Evolutionary conservation across 345 rosid genomes (phyloP), one percentile per base, ranked within the genome.

Genomic region (Ricinus communis): DNA sequence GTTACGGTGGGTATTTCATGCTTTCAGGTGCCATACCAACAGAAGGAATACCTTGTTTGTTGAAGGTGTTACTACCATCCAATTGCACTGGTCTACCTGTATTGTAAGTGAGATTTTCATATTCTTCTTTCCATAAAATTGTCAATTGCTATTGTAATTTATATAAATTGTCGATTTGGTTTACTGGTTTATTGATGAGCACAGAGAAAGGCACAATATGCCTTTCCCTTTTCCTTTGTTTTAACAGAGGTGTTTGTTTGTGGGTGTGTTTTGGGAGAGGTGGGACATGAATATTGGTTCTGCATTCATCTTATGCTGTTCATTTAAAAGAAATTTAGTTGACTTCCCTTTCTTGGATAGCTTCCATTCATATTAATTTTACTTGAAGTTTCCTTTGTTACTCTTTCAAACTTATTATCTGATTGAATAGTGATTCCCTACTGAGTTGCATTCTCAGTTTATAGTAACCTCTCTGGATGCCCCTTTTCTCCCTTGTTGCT

Each of bases 41-140:
- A 5, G 98, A 94, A 78, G 98, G 98, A 72, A 91, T 94, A 79
- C 98, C 98, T 75, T 91, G 87, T 81, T 81, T 94, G 79, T 83
- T 91, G 83, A 94, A 87, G 87, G 97, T 94, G 68, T 70, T 94
- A 76, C 96, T 94, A 70, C 98, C 98, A 66, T 80, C 88, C 78
- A 90, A 78, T 46, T 94, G 97, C 82, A 80, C 84, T 10, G 97
- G 97, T 54, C 78, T 91, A 65, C 91, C 98, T 62, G 79, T 80
- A 57, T 65, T 87, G 97, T 94, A 79, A 88, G 98, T 71, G 51
- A 71, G 19, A 69, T 69, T 59, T 71, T 8, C 1, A 33, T 36
- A 6, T 67, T 45, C 21, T 51, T 12, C 27, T 71, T 27, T n/a
- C 33, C 65, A 24, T 30, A 52, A 66, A 54, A 33, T 69, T 75